Percentiles rank a stretch among this genome's conserved stretches.
phyloP scores from a whole-genome alignment of 345 rosid species.

The Viola odorata region DNA sequence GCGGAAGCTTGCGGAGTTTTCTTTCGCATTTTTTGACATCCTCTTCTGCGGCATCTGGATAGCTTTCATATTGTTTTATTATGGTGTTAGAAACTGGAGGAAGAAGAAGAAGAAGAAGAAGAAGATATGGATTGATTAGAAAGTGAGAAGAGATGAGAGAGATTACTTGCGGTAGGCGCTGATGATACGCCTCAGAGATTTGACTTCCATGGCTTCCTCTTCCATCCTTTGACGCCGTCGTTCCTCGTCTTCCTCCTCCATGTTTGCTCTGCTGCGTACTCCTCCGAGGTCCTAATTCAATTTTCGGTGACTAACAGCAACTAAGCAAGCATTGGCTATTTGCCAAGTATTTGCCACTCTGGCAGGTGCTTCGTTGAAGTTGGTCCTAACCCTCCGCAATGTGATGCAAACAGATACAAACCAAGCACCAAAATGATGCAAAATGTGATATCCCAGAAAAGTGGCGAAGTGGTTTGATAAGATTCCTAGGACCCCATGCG shows the following conservation, averaged over 20 bases:
- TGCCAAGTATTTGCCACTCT: no score
- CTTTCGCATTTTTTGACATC: slow-evolving; percentile 79
- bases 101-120: background rate
- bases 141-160: background rate
- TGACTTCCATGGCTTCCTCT: slow-evolving; percentile 91
- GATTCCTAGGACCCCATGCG: no score
- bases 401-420: no score
- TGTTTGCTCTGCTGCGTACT: slow-evolving; percentile 1
- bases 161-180: slow-evolving; percentile 91
- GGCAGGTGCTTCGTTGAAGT: no score
- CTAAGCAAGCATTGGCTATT: no score
- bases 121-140: background rate
- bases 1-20: slow-evolving; percentile 67
- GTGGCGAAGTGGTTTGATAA: no score
- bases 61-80: slow-evolving; percentile 28
- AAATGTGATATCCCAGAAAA: no score
- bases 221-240: slow-evolving; percentile 62
- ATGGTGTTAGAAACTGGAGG: background rate
- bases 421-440: no score
- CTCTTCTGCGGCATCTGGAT: slow-evolving; percentile 83
- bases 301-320: no score
- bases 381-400: no score
- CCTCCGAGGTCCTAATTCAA: no score
- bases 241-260: slow-evolving; percentile 54
- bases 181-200: slow-evolving; percentile 92